A percentile compares a stretch with the other conserved stretches of the same genome.
Conservation (phyloP, 805 yeast genomes). For the Yueomyces sp. region DNA sequence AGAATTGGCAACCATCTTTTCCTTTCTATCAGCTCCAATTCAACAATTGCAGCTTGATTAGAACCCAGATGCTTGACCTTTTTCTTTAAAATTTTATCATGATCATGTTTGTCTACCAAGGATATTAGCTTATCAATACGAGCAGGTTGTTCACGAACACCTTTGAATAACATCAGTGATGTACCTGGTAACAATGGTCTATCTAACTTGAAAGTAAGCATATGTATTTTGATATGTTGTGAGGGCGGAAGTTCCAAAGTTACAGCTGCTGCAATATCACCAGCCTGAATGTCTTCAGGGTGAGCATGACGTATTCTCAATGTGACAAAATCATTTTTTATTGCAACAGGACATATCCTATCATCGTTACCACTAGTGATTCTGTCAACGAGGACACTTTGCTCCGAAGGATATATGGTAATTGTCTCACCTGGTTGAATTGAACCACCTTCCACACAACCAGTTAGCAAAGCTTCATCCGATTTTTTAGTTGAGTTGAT, state of each 20-base stretch:
- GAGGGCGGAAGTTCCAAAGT: constrained; percentile 35
- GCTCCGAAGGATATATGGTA: constrained; percentile 38
- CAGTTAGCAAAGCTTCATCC: constrained; percentile 39
- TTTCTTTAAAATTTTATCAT: constrained; percentile 79
- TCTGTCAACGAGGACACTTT: constrained; percentile 27
- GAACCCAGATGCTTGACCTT: constrained; percentile 90
- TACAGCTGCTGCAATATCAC: constrained; percentile 49
- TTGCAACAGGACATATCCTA: constrained; percentile 23
- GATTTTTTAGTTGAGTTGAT: constrained; percentile 37
- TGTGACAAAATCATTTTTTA: constrained; percentile 42
- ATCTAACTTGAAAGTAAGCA: constrained; percentile 49
- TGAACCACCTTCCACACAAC: constrained; percentile 55
- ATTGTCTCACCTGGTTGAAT: constrained; percentile 62
- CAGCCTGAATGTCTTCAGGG: constrained; percentile 38
- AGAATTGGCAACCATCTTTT: constrained; percentile 87
- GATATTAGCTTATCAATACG: constrained; percentile 37
- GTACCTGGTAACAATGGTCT: constrained; percentile 74
- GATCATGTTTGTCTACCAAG: constrained; percentile 61
- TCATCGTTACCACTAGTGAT: constrained; percentile 15
- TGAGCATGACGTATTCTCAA: constrained; percentile 27
- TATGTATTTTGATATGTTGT: constrained; percentile 38
- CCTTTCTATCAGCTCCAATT: constrained; percentile 90
- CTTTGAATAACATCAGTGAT: constrained; percentile 63
- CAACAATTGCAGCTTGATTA: constrained; percentile 92
- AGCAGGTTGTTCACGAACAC: constrained; percentile 61